These are phyloP conservation scores for Magnaporthiopsis rhizophila DNA, from an alignment of 2,329 filamentous ascomycete species.

Conservation along the genomic window DNA sequence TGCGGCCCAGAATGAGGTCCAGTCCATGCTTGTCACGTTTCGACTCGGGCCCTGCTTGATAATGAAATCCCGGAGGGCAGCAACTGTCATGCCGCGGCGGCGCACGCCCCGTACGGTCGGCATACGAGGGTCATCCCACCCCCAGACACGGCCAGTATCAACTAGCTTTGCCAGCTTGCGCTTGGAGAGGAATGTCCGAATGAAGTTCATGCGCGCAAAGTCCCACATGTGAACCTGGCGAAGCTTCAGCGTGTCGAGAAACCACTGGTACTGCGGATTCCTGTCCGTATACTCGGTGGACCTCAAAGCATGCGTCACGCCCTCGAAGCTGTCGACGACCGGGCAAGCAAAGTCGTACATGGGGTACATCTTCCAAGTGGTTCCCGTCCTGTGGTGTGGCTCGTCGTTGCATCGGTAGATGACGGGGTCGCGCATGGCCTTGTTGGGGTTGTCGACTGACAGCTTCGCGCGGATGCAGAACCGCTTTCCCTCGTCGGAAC, in stretches of 20 bases:
- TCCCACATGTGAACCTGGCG: conserved; percentile 79
- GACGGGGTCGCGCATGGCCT: conserved; percentile 91
- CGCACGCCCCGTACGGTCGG: conserved; percentile 68
- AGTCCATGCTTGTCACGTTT: conserved; percentile 79
- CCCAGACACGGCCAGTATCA: conserved; percentile 66
- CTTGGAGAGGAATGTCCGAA: conserved; percentile 76
- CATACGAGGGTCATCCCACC: conserved; percentile 84
- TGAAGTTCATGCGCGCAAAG: conserved; percentile 77
- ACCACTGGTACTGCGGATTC: conserved; percentile 83
- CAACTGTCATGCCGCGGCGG: conserved; percentile 69
- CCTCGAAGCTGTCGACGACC: conserved; percentile 71
- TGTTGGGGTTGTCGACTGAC: conserved; percentile 85
- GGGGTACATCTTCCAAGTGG: conserved; percentile 76
- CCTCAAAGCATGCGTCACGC: conserved; percentile 73
- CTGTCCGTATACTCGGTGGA: conserved; percentile 85
- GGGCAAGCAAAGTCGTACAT: conserved; percentile 85
- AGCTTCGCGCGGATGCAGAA: conserved; percentile 97
- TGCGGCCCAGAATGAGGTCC: conserved; percentile 63
- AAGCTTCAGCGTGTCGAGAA: conserved; percentile 64
- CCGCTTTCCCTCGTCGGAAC: conserved; percentile 65
- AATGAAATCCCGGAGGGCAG: conserved; percentile 75
- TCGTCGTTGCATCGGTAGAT: conserved; percentile 81
- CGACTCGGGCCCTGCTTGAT: conserved; percentile 76
- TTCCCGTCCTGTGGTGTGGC: conserved; percentile 69
- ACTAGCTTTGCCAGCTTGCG: conserved; percentile 80